Conservation (phyloP, 129 eudicot species). For the Oenanthe sinensis region DNA sequence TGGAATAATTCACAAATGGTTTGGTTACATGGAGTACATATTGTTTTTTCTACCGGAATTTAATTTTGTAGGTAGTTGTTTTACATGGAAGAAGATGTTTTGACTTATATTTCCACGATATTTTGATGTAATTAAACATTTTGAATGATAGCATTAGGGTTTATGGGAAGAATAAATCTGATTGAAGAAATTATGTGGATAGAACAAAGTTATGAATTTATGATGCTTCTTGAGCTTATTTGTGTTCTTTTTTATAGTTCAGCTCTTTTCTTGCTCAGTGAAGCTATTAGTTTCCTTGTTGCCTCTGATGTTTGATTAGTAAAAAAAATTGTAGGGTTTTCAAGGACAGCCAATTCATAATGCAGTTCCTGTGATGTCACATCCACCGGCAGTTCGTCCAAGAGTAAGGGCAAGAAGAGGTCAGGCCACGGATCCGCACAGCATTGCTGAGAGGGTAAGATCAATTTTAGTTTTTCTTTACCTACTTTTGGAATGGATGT, state of each 20-base stretch:
- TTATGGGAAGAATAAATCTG: background rate
- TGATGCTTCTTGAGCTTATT: background rate
- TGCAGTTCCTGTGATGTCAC: conserved; percentile 50
- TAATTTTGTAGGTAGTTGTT: background rate
- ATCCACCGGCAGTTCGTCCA: conserved; percentile 81
- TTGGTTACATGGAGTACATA: background rate
- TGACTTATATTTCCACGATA: background rate
- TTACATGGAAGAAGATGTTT: background rate
- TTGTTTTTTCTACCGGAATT: background rate
- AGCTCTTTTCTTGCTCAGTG: background rate
- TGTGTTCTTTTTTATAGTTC: background rate
- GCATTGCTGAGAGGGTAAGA: conserved; percentile 95
- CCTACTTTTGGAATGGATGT: background rate
- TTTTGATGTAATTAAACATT: background rate
- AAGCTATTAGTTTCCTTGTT: background rate
- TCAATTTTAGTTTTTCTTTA: background rate
- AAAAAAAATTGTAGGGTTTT: conserved; percentile 42
- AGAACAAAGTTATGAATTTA: background rate
- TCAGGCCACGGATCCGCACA: conserved; percentile 97
- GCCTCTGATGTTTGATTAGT: conserved; percentile 13
- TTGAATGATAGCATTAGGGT: background rate
- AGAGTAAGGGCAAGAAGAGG: conserved; percentile 95
- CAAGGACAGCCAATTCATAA: conserved; percentile 70
- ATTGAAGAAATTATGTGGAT: background rate
- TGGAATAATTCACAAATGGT: background rate